Evolutionary conservation across 1,139 yeast genomes (phyloP).

Genomic region (Saccharomyces hybrid): DNA sequence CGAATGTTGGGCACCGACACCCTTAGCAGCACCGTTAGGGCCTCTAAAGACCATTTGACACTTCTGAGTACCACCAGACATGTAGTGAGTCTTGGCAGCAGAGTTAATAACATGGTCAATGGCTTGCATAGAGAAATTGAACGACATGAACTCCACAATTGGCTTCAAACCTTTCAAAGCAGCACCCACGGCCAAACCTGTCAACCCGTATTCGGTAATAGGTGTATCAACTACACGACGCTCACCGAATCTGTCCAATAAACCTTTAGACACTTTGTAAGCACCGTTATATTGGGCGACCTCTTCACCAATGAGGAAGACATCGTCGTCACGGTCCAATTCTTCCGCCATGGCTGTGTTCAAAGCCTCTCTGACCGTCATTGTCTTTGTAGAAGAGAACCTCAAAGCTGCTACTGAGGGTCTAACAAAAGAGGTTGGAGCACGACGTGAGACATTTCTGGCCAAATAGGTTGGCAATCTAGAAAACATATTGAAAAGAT

Average conservation of each 20-base stretch:
- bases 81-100: constrained; percentile 96
- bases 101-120: constrained; percentile 97
- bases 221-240: constrained; percentile 96
- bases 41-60: constrained; percentile 98
- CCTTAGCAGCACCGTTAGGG: constrained; percentile 99
- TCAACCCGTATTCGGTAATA: constrained; percentile 98
- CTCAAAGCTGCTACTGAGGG: constrained; percentile 13
- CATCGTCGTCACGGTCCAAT: constrained; percentile 90
- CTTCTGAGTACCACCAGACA: constrained; percentile 98
- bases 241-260: constrained; percentile 94
- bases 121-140: constrained; percentile 99
- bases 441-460: neutral
- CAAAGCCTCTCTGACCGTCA: constrained; percentile 96
- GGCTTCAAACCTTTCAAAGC: constrained; percentile 97
- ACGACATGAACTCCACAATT: constrained; percentile 96
- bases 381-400: constrained; percentile 42
- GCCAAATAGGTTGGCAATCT: neutral
- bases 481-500: neutral
- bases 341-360: constrained; percentile 96
- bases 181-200: constrained; percentile 96
- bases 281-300: constrained; percentile 99
- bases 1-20: constrained; percentile 99
- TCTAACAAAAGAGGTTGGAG: neutral
- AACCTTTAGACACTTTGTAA: constrained; percentile 91
- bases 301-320: constrained; percentile 96